Evolutionary conservation across 371 early-diverging fungal species (phyloP), one percentile per base, ranked within the genome.

Genomic region (Apophysomyces elegans): DNA sequence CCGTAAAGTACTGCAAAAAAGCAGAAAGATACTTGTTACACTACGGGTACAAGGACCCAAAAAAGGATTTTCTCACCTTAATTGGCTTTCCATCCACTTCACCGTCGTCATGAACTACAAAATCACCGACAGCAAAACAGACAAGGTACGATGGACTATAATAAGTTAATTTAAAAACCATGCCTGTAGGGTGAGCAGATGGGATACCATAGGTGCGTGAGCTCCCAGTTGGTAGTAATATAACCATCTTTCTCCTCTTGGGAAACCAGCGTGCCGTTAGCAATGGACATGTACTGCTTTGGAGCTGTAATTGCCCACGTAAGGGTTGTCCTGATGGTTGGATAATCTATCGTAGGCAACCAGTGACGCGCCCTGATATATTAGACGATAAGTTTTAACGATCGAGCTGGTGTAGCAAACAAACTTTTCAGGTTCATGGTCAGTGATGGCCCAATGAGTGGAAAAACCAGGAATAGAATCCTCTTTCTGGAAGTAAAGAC

Each of bases 341-440:
- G 88, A 46, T 66, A 82, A 62, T 88, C 86, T n/a, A 88, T 81
- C 35, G 79, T 80, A 0, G 88, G 82, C 16, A 88, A 71, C 88
- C 88, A 88, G 77, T 88, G 83, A 32, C 88, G 77, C 9, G 54
- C 54, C 21, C 54, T 50, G 54, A n/a, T 9, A 50, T 58, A 73
- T 54, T 7, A 73, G 69, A 18, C 65, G 47, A 44, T 73, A 61
- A 56, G 21, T 26, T 50, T 50, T 26, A 26, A 26, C 21, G 54
- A 54, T 6, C 3, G 5, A 47, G 50, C 13, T 46, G 54, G 54
- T 8, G 9, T 21, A 5, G 4, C 16, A 18, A 50, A 63, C 65
- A 44, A 72, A 80, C 76, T 71, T 75, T 71, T 76, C 77, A 9
- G 79, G 73, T 61, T 81, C 79, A 63, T 79, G 69, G 44, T 78